Percentiles rank a stretch among this genome's conserved stretches.
Evolutionary conservation across 768 basidiomycete species (phyloP).

Genomic region (Mycena epipterygia): DNA sequence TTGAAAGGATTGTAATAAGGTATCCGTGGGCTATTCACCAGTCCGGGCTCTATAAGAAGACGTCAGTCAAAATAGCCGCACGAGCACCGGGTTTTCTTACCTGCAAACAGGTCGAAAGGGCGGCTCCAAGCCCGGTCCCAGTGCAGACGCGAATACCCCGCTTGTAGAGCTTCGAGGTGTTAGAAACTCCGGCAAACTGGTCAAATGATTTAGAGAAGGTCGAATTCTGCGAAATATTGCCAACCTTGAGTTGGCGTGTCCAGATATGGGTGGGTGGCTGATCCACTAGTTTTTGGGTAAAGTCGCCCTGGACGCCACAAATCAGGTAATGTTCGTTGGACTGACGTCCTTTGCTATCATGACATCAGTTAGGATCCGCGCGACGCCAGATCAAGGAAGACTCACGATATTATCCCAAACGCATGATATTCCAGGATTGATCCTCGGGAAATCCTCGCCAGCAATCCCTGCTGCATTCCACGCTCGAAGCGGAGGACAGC

Average conservation of each 20-base stretch:
- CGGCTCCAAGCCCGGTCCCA: conserved; percentile 87
- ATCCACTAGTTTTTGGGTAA: conserved; percentile 77
- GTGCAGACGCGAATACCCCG: conserved; percentile 89
- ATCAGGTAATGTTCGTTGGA: conserved; percentile 86
- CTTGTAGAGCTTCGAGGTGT: conserved; percentile 82
- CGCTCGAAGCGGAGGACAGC: conserved; percentile 84
- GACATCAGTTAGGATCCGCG: conserved; percentile 15
- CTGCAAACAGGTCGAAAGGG: conserved; percentile 86
- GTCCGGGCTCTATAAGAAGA: conserved; percentile 55
- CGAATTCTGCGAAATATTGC: conserved; percentile 30
- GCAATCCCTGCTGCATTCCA: conserved; percentile 89
- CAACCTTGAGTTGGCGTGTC: conserved; percentile 86
- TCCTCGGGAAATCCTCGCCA: conserved; percentile 83
- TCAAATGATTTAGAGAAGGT: conserved; percentile 7
- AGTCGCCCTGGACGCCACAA: conserved; percentile 89
- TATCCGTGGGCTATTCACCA: conserved; percentile 52
- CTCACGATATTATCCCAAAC: conserved; percentile 87
- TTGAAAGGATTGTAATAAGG: background rate
- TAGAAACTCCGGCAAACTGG: conserved; percentile 86
- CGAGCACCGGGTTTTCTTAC: conserved; percentile 52
- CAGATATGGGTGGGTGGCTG: conserved; percentile 80
- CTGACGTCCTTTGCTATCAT: conserved; percentile 74
- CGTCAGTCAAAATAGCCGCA: conserved; percentile 25
- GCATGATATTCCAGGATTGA: conserved; percentile 88
- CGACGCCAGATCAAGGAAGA: conserved; percentile 16